Percentiles rank a stretch among this genome's conserved stretches.
These are phyloP conservation scores for Exophiala dermatitidis DNA, from an alignment of 2,329 filamentous ascomycete species.

Conservation along the genomic window DNA sequence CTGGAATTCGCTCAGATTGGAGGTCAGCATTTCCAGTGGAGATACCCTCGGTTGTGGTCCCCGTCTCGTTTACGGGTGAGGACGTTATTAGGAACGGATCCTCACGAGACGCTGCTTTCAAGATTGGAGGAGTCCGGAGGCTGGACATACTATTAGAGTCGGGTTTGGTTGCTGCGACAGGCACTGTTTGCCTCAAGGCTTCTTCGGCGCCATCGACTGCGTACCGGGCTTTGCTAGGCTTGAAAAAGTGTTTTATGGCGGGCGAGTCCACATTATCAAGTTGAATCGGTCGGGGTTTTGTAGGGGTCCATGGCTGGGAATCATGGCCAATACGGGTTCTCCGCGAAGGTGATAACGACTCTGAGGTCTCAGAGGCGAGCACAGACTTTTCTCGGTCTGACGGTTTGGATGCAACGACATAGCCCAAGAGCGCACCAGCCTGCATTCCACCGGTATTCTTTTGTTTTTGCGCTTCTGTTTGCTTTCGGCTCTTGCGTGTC, in stretches of 20 bases:
- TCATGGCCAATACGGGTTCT: neutral
- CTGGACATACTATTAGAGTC: neutral
- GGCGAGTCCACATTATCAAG: constrained; percentile 1
- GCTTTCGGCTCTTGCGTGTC: constrained; percentile 24
- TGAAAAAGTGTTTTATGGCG: constrained; percentile 12
- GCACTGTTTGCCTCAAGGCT: neutral
- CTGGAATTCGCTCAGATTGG: neutral
- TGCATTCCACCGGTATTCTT: constrained; percentile 11
- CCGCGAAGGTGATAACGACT: neutral
- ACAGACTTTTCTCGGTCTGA: neutral
- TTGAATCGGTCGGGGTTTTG: constrained; percentile 1
- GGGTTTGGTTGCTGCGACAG: neutral
- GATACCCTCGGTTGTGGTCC: neutral
- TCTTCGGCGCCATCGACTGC: neutral
- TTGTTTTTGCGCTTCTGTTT: constrained; percentile 3
- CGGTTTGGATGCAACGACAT: constrained; percentile 7
- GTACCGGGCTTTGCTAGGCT: constrained; percentile 10
- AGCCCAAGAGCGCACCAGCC: constrained; percentile 11
- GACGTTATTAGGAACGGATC: neutral
- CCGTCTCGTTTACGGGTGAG: neutral
- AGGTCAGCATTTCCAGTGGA: neutral
- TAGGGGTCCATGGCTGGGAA: neutral
- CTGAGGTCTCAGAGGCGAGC: neutral
- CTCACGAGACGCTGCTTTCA: neutral
- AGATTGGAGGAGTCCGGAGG: neutral